These are phyloP conservation scores for Vitis rotundifolia DNA, from an alignment of 164 flowering plant genomes.

Conservation along the genomic window DNA sequence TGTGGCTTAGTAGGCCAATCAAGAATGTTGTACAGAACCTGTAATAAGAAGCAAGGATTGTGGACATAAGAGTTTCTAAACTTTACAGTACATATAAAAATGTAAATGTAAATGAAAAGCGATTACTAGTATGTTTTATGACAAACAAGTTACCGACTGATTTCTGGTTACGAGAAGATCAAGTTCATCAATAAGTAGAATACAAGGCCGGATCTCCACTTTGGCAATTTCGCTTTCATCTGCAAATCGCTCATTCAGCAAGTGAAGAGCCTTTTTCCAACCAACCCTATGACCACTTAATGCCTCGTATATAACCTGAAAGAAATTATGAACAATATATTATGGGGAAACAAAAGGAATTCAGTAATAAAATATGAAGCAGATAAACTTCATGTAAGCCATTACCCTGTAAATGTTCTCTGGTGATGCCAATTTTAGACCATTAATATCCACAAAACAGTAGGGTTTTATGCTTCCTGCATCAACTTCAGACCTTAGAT, in stretches of 20 bases:
- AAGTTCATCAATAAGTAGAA: conserved; percentile 94
- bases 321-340: conserved; percentile 3
- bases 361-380: not conserved
- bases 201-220: conserved; percentile 70
- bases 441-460: conserved; percentile 89
- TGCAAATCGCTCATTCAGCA: conserved; percentile 80
- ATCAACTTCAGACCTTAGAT: conserved; percentile 78
- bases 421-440: conserved; percentile 88
- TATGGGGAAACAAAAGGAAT: not conserved
- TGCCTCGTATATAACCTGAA: conserved; percentile 91
- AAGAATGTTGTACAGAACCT: conserved; percentile 95
- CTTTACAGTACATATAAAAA: not conserved
- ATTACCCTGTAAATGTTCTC: conserved; percentile 87
- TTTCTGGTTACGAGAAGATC: conserved; percentile 94
- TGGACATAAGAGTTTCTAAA: not conserved
- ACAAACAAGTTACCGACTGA: conserved; percentile 67
- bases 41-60: conserved; percentile 13
- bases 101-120: not conserved
- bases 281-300: conserved; percentile 86
- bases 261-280: conserved; percentile 91
- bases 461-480: conserved; percentile 72
- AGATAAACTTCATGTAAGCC: not conserved
- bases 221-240: conserved; percentile 51
- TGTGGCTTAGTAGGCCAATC: conserved; percentile 95
- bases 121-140: not conserved